Conservation (phyloP, 2,329 filamentous ascomycete genomes). For the Calonectria multiphialidica region DNA sequence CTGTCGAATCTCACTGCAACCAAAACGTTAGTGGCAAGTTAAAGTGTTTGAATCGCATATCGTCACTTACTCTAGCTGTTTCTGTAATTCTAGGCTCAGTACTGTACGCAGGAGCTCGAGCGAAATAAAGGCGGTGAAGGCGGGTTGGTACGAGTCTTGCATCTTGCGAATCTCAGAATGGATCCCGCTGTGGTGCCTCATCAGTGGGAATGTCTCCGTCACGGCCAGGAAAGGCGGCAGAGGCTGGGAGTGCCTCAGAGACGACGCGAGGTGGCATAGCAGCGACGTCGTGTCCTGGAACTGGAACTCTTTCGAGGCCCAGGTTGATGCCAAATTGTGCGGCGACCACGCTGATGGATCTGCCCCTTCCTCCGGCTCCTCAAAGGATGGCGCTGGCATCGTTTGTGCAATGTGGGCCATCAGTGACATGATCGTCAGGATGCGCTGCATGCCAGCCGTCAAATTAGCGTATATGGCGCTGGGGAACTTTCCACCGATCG, state of each 20-base stretch:
- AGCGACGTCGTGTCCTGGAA: conserved; percentile 20
- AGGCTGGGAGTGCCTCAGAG: conserved; percentile 15
- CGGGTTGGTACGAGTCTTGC: conserved; percentile 16
- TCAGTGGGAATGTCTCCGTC: conserved; percentile 13
- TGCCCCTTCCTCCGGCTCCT: background rate
- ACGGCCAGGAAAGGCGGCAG: conserved; percentile 18
- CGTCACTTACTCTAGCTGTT: conserved; percentile 20
- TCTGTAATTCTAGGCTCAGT: conserved; percentile 25
- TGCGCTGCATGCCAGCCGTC: conserved; percentile 23
- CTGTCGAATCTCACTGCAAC: conserved; percentile 8
- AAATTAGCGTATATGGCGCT: conserved; percentile 13
- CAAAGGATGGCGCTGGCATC: conserved; percentile 4
- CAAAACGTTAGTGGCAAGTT: background rate
- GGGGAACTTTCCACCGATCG: conserved; percentile 24
- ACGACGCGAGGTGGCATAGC: conserved; percentile 23
- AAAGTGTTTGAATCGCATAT: background rate
- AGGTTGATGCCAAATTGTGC: conserved; percentile 5
- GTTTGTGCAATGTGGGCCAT: conserved; percentile 26
- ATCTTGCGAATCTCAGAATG: conserved; percentile 15
- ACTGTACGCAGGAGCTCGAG: conserved; percentile 23
- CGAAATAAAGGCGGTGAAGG: conserved; percentile 22
- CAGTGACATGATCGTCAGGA: conserved; percentile 18
- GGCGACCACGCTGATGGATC: background rate
- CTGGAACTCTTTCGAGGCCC: conserved; percentile 15
- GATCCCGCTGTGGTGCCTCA: background rate